Percentiles rank a stretch among this genome's conserved stretches.
These are phyloP conservation scores for Fusarium odoratissimum DNA, from an alignment of 2,329 filamentous ascomycete genomes.

Conservation along the genomic window DNA sequence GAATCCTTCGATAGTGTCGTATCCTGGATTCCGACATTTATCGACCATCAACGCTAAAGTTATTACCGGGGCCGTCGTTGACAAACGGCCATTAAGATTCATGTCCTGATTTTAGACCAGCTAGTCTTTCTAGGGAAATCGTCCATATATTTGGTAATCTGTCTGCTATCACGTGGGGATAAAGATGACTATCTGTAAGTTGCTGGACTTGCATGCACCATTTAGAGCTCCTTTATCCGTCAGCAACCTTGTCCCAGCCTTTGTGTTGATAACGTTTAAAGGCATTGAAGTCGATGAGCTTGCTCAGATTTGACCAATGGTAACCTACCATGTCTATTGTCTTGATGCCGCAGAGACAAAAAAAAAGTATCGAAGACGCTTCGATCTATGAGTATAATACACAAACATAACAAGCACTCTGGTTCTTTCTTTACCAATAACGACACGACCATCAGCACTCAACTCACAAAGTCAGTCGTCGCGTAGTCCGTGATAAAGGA, in stretches of 20 bases:
- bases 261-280: accelerated
- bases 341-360: background rate
- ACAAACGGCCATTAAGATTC: no score
- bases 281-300: no score
- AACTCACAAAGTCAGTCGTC: background rate
- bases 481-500: background rate
- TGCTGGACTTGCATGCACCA: background rate
- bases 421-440: accelerated
- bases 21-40: background rate
- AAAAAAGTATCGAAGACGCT: background rate
- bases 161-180: background rate
- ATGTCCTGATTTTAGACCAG: background rate
- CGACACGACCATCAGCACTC: background rate
- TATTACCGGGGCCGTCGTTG: background rate
- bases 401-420: background rate
- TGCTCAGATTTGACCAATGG: accelerated
- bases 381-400: background rate
- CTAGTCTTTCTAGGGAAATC: background rate
- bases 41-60: accelerated
- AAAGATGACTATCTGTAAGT: background rate
- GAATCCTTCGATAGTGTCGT: accelerated
- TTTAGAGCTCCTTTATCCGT: background rate
- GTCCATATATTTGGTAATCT: background rate
- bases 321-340: background rate
- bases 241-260: background rate